These are phyloP conservation scores for Ulota crispa DNA, from an alignment of 225 moss, liverwort and hornwort species.

Conservation along the genomic window DNA sequence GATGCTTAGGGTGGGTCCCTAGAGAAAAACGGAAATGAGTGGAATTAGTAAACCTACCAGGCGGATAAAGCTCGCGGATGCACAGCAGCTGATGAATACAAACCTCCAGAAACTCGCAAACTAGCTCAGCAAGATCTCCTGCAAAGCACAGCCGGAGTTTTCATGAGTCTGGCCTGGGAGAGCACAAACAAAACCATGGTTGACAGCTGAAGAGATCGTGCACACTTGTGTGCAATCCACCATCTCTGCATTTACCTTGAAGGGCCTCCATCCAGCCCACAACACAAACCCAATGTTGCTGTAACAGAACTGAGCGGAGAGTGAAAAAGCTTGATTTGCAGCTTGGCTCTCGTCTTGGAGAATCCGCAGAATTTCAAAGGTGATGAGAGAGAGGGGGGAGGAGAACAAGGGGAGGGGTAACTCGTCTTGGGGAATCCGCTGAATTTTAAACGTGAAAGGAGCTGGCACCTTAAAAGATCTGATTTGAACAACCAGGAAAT, in stretches of 20 bases:
- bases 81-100: constrained; percentile 66
- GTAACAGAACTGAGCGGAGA: neutral
- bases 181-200: neutral
- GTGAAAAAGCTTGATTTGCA: neutral
- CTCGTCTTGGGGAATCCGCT: too few species aligned
- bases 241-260: constrained; percentile 21
- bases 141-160: neutral
- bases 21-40: neutral
- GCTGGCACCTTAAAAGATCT: neutral
- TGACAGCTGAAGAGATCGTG: neutral
- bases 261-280: constrained; percentile 22
- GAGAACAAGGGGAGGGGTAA: neutral
- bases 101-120: constrained; percentile 87
- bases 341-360: neutral
- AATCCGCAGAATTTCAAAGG: neutral
- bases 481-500: constrained; percentile 8
- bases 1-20: neutral
- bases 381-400: neutral
- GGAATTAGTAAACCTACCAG: constrained; percentile 32
- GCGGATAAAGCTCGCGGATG: constrained; percentile 61
- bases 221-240: neutral
- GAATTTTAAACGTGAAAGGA: too few species aligned
- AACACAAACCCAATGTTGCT: neutral
- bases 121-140: constrained; percentile 62
- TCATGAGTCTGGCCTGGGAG: neutral